Percentiles rank a stretch among this genome's conserved stretches.
Conservation (phyloP, 1,139 yeast species). For the Zygotorulaspora mrakii region DNA sequence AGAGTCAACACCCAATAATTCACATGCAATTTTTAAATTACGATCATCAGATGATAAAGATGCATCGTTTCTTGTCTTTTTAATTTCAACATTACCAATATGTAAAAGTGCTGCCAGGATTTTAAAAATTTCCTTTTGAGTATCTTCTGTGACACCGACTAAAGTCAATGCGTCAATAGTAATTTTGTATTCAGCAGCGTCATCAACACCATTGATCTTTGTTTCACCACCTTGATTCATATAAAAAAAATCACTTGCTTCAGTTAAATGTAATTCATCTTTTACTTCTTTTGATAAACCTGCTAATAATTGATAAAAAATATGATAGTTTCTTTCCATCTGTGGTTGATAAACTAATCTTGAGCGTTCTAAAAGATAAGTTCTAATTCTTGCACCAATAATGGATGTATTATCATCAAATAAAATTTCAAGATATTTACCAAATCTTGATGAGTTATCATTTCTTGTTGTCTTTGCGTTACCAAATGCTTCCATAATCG, state of each 20-base stretch:
- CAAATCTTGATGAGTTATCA: conserved; percentile 95
- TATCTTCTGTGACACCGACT: conserved; percentile 64
- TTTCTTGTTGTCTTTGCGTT: conserved; percentile 97
- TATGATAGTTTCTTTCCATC: conserved; percentile 89
- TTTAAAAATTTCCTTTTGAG: conserved; percentile 68
- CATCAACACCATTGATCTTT: conserved; percentile 74
- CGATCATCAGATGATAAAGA: conserved; percentile 83
- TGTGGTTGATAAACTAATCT: conserved; percentile 90
- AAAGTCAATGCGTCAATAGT: conserved; percentile 73
- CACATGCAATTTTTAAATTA: conserved; percentile 75
- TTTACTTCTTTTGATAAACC: conserved; percentile 68
- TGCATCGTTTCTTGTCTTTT: conserved; percentile 84
- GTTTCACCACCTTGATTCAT: conserved; percentile 88
- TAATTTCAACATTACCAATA: conserved; percentile 87
- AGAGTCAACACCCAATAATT: conserved; percentile 78
- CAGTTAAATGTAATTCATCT: conserved; percentile 54
- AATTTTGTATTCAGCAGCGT: conserved; percentile 65
- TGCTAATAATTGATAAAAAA: conserved; percentile 83
- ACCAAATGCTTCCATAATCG: conserved; percentile 98
- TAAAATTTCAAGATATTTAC: conserved; percentile 88
- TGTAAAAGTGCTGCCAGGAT: conserved; percentile 87
- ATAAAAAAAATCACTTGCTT: conserved; percentile 69
- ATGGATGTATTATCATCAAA: conserved; percentile 72
- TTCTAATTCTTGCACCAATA: conserved; percentile 91
- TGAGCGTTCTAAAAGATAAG: conserved; percentile 88